A percentile compares a stretch with the other conserved stretches of the same genome.
Evolutionary conservation across 2,329 filamentous ascomycete genomes (phyloP).

Genomic region (Xylariaceae sp.): DNA sequence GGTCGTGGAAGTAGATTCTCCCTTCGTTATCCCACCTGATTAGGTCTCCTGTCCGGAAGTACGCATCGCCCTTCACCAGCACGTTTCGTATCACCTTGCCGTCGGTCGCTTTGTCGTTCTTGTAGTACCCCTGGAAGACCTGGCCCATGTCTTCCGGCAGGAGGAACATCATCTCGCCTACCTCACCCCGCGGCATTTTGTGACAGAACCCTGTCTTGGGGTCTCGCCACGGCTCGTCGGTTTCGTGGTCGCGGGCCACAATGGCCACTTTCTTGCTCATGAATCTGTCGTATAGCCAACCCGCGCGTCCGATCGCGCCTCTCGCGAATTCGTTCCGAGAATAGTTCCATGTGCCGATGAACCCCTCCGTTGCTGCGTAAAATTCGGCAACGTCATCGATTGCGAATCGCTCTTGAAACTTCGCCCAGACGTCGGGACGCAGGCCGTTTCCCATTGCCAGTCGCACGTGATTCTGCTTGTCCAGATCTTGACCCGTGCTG

Average conservation of each 20-base stretch:
- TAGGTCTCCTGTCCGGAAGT: slow-evolving; percentile 81
- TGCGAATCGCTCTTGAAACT: slow-evolving; percentile 76
- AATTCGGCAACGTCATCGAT: slow-evolving; percentile 73
- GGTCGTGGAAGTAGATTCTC: slow-evolving; percentile 74
- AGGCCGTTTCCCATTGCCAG: slow-evolving; percentile 81
- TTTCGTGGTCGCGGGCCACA: slow-evolving; percentile 68
- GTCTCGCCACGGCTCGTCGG: slow-evolving; percentile 64
- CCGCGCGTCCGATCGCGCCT: slow-evolving; percentile 76
- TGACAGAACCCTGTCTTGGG: slow-evolving; percentile 66
- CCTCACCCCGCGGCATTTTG: slow-evolving; percentile 52
- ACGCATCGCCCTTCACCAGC: slow-evolving; percentile 71
- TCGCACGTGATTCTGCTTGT: slow-evolving; percentile 69
- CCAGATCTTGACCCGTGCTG: slow-evolving; percentile 61
- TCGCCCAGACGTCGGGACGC: slow-evolving; percentile 79
- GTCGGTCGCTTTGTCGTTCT: slow-evolving; percentile 65
- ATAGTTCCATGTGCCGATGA: slow-evolving; percentile 66
- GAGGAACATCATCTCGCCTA: slow-evolving; percentile 72
- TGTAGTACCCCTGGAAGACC: slow-evolving; percentile 79
- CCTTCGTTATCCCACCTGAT: slow-evolving; percentile 68
- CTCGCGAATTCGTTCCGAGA: slow-evolving; percentile 67
- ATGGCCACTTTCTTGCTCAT: slow-evolving; percentile 50
- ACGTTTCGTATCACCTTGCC: slow-evolving; percentile 73
- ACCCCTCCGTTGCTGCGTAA: slow-evolving; percentile 74
- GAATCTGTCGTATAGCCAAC: slow-evolving; percentile 55
- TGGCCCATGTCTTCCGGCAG: slow-evolving; percentile 62